Evolutionary conservation across 768 basidiomycete species (phyloP).

Genomic region (Termitomyces sp.): DNA sequence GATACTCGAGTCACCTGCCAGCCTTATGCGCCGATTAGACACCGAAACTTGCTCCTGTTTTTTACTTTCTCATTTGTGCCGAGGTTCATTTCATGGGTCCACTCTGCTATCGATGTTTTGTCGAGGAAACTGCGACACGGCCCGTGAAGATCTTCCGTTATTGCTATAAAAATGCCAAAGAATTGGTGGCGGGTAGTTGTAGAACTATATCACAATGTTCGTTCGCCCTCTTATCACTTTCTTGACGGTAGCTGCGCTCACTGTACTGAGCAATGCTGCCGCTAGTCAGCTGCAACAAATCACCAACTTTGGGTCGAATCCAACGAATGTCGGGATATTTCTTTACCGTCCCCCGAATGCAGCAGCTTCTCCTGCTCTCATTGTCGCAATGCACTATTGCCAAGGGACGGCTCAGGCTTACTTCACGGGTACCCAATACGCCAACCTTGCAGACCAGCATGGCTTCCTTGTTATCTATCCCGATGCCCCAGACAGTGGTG

Average conservation of each 20-base stretch:
- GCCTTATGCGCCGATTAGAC: constrained; percentile 1
- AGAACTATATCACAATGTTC: constrained; percentile 5
- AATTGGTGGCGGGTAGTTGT: not conserved
- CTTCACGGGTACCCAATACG: constrained; percentile 46
- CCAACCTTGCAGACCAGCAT: constrained; percentile 44
- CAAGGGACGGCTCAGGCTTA: constrained; percentile 48
- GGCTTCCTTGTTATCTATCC: constrained; percentile 53
- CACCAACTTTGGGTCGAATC: constrained; percentile 48
- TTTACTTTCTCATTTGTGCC: not conserved
- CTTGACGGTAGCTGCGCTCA: constrained; percentile 16
- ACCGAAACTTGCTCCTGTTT: not conserved
- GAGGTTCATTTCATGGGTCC: constrained; percentile 2
- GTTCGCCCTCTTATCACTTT: constrained; percentile 7
- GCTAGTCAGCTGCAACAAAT: constrained; percentile 34
- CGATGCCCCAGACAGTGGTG: constrained; percentile 37
- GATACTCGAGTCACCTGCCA: not conserved
- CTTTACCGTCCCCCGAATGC: constrained; percentile 39
- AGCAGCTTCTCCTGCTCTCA: constrained; percentile 36
- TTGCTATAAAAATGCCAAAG: not conserved
- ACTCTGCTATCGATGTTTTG: constrained; percentile 8
- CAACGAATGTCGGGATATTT: constrained; percentile 48
- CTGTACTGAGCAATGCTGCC: constrained; percentile 22
- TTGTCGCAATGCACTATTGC: constrained; percentile 55
- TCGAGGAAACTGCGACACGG: constrained; percentile 6
- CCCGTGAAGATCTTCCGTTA: not conserved